Base-by-base conservation (phyloP, 1,139 yeast genomes). In the Blastobotrys raffinosifermentans region DNA sequence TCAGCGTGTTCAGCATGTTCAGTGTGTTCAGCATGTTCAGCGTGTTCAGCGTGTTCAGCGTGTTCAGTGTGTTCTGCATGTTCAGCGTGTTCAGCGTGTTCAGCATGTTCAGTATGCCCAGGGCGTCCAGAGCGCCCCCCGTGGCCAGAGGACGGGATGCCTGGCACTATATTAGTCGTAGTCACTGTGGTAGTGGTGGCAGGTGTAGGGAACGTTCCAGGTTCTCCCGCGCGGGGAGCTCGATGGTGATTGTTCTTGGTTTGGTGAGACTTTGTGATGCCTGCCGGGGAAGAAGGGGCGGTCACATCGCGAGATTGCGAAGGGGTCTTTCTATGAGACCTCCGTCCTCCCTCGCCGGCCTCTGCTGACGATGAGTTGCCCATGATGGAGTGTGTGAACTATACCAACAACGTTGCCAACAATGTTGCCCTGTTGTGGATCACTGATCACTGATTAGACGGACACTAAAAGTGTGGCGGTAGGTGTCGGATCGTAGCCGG, bases 171-270 rank as follows among this genome's bases (percentile, higher is more conserved):
- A 8, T 25, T 14, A n/a, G 15, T 25, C 13, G 27, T 25, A 6
- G 27, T 25, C 15, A 8, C 27, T 20, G 32, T 22, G 2, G 40
- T 22, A 2, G 27, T 13, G n/a, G 29, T 21, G n/a, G 33, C n/a
- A 15, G 30, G 19, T 8, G 29, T 15, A 34, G 26, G 21, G n/a
- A 11, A 9, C 26, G 30, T 29, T 19, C 19, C 22, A 11, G 30
- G 32, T 21, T 21, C 32, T 17, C 17, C 25, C 16, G 27, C 32
- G 19, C 11, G 15, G 15, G 23, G 15, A 19, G 11, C 14, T 14
- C 17, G 10, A 22, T 34, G n/a, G 9, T n/a, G 16, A 52, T 52
- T 16, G 29, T 32, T 21, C 16, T 15, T 18, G 11, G 25, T 22
- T 11, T 22, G 22, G 25, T 22, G 10, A 18, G 31, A 9, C n/a